Base-by-base conservation (phyloP, 2,329 filamentous ascomycete genomes). In the Emmonsia crescens region DNA sequence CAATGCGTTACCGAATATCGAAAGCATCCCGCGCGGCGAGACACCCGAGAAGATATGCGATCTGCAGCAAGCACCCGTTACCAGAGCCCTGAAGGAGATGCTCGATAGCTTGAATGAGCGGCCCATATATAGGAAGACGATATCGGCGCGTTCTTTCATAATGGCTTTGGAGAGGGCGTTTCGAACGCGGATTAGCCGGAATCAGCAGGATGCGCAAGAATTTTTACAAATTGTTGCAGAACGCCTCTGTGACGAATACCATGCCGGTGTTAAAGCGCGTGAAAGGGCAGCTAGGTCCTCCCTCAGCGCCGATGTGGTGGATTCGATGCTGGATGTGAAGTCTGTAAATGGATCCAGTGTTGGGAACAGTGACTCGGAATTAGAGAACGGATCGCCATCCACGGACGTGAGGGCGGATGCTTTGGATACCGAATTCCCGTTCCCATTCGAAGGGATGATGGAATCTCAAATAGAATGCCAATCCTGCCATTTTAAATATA, bases 201-300 rank as follows among this genome's bases (percentile, higher is more conserved):
- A 94, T 71, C 94, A 99, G 75, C 94, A 99, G 75, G 94, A 99
- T 77, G 94, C 94, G 12, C 94, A 99, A 71, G 94, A 99, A 74
- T 96, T 99, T 66, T 77, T 99, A 61, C 94, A 99, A 76, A 87
- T 97, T 57, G 88, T 99, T 14, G 89, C 91, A 2, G 93, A 99
- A 77, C 83, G 93, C 59, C 79, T 99, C 61, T 91, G 90, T 69
- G 94, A 99, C 71, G 94, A 99, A 75, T 96, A 96, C 70, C 87
- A 95, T 71, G 91, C 91, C 3, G 91, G 91, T 1, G 82, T 84
- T 68, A 84, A 88, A 70, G 91, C 90, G 14, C 82, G 92, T 65
- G 78, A 73, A 63, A 70, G 75, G 51, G 71, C 71, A 42, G 46
- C 59, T 33, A 44, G 19, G 51, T 10, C 12, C 59, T 54, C 57